Evolutionary conservation across 2,329 filamentous ascomycete genomes (phyloP), one percentile per base, ranked within the genome.

Genomic region (Thelonectria rubi): DNA sequence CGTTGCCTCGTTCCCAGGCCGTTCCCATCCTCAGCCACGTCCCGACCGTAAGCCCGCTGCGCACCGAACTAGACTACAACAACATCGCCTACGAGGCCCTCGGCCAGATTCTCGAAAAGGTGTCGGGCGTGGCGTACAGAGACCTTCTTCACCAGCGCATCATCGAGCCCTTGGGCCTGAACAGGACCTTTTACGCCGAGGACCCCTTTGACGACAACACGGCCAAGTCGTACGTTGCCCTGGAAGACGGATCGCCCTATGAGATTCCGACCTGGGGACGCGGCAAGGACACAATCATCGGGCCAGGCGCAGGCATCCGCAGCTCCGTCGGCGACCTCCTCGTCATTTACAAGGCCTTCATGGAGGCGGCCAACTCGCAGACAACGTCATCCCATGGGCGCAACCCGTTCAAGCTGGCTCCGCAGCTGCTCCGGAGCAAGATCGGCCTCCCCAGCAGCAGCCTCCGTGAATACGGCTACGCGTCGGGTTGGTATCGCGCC

Each of bases 81-180:
- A 26, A 55, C 18, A 47, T 47, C 18, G 42, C 30, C 15, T 47
- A 52, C 21, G 42, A 48, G 42, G 20, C 45, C 10, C 24, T 55
- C 4, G n/a, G 52, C 30, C 52, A 55, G 17, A 18, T 55, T 2
- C 5, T 55, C 11, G 49, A 55, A 21, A 46, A 24, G 21, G n/a
- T 55, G 2, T 37, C 18, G 18, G 30, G 42, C 2, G 8, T 10
- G 6, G 24, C 42, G 3, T 55, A 39, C 20, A 17, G 26, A 20
- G 30, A 54, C 1, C 20, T 37, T 32, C 42, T 55, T 14, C 15
- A 47, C 15, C 18, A 47, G n/a, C 30, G 30, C 7, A 45, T 54
- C 20, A 6, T 46, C 9, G 7, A n/a, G 18, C 52, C 52, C 32
- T 17, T 55, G 18, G 20, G 32, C 3, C 9, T 55, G 42, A 52